Evolutionary conservation across 352 stramenopile genomes (phyloP), one percentile per base, ranked within the genome.

Genomic region (Globisporangium spinosum): DNA sequence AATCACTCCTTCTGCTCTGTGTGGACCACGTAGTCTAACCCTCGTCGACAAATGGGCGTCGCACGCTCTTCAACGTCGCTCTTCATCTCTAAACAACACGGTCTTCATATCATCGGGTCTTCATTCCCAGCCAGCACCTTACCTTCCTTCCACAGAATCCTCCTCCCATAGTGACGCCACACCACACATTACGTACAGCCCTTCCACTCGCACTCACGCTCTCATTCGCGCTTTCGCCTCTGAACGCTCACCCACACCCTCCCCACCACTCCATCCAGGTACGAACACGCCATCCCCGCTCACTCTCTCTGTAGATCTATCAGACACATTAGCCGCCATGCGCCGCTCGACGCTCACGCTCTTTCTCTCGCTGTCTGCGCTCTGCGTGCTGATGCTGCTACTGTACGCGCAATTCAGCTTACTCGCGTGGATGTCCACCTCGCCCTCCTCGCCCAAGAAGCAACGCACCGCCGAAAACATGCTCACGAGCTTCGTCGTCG

Each of bases 401-500:
- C 17, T 65, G 3, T 49, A 17, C n/a, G 12, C 45, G n/a, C 60
- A 65, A 47, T 32, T 58, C 60, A 65, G 60, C 43, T 45, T 65
- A 25, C 20, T 58, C 8, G 23, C 60, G 40, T 65, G 60, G 60
- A 65, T 65, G 51, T 45, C 51, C 20, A 13, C 60, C 12, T 67
- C 62, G 12, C 34, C 62, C 5, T 54, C 58, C 27, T 10, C 25
- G 22, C 40, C 47, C 40, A 65, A 65, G 60, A 65, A 65, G 25
- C 60, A 65, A 12, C 60, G 60, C 47, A 64, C 56, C 27, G 40
- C 15, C 29, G n/a, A 43, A 13, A 67, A 45, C 55, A 74, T 79
- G 70, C 27, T 70, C 70, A 73, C 72, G 34, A 91, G 84, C 59
- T 94, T 94, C 68, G 71, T 94, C 9, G 47, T 70, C 20, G 81